A percentile compares a stretch with the other conserved stretches of the same genome.
Evolutionary conservation across 1,139 yeast genomes (phyloP).

Genomic region (Zygosaccharomyces pseudobailii): DNA sequence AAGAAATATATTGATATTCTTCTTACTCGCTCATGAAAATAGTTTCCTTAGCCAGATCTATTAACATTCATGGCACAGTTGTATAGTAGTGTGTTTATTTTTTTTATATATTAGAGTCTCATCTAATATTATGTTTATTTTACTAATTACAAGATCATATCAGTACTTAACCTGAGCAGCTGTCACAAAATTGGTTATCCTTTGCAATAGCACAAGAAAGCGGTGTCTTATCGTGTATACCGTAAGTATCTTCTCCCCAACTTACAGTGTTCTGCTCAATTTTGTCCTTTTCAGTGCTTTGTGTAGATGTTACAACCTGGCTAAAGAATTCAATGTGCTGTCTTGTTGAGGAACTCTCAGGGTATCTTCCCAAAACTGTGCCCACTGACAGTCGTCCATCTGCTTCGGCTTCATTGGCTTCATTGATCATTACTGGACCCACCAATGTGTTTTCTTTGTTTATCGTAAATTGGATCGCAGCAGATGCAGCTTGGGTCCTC

Average conservation of each 20-base stretch:
- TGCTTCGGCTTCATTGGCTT: not conserved
- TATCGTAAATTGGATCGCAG: slow-evolving; percentile 85
- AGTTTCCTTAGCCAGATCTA: slow-evolving; percentile 4
- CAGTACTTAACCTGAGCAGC: slow-evolving; percentile 11
- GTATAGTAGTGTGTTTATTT: slow-evolving; percentile 9
- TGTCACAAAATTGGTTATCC: slow-evolving; percentile 10
- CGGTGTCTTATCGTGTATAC: slow-evolving; percentile 13
- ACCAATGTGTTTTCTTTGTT: slow-evolving; percentile 10
- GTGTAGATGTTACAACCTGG: slow-evolving; percentile 1
- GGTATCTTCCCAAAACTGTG: slow-evolving; percentile 10
- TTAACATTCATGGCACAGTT: slow-evolving; percentile 14
- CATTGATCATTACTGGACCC: slow-evolving; percentile 2
- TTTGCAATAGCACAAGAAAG: slow-evolving; percentile 8
- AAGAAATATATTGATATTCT: slow-evolving; percentile 4
- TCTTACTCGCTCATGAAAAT: slow-evolving; percentile 9
- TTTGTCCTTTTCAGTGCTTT: not conserved
- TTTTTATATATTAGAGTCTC: slow-evolving; percentile 1
- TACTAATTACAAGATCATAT: not conserved
- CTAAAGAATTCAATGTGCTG: slow-evolving; percentile 9
- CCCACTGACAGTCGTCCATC: not conserved
- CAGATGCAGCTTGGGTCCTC: slow-evolving; percentile 89
- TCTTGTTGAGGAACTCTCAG: slow-evolving; percentile 3
- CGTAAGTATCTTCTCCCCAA: slow-evolving; percentile 10
- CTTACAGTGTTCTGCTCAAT: not conserved
- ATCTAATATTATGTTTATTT: slow-evolving; percentile 6